Evolutionary conservation across 768 basidiomycete genomes (phyloP), one percentile per base, ranked within the genome.

Genomic region (Kwoniella europaea): DNA sequence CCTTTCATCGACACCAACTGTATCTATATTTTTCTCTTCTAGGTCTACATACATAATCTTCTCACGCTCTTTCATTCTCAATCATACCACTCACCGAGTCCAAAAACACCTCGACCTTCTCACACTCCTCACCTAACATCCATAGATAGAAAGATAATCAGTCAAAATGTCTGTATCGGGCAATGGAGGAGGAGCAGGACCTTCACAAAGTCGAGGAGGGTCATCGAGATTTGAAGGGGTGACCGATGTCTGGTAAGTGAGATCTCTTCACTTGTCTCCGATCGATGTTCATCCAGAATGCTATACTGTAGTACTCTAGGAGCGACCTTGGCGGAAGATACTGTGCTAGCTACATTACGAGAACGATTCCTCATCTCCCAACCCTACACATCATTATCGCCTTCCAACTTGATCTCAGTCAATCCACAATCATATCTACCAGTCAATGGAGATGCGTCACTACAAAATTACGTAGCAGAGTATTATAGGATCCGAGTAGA

Each of bases 341-440:
- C 79, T 18, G 71, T 83, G 63, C 70, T 83, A 16, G 82, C 82
- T 4, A 80, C 79, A 42, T 72, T 84, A 0, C 78, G 84, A 44
- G 82, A 83, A 74, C 77, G 84, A 46, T 84, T 79, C 69, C 80
- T 84, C 55, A 74, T 79, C 18, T 76, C 78, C 41, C 74, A 73
- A 2, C 76, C 81, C 15, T 84, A 84, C 67, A 84, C 82, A 3
- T 68, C 78, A 18, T 65, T 83, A 20, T 82, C 82, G 2, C 71
- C 91, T 5, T 89, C 89, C 35, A 87, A 87, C 9, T 86, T 97
- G 74, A 90, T 98, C 72, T 91, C 91, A 41, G 86, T 98, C 76
- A 98, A 98, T 84, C 94, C 95, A 0, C 92, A 95, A 86, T 94
- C 95, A 83, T 94, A 92, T 76, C 88, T 96, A 54, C 73, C 90